These are phyloP conservation scores for Fusarium sp. DNA, from an alignment of 2,329 filamentous ascomycete species.

Conservation along the genomic window DNA sequence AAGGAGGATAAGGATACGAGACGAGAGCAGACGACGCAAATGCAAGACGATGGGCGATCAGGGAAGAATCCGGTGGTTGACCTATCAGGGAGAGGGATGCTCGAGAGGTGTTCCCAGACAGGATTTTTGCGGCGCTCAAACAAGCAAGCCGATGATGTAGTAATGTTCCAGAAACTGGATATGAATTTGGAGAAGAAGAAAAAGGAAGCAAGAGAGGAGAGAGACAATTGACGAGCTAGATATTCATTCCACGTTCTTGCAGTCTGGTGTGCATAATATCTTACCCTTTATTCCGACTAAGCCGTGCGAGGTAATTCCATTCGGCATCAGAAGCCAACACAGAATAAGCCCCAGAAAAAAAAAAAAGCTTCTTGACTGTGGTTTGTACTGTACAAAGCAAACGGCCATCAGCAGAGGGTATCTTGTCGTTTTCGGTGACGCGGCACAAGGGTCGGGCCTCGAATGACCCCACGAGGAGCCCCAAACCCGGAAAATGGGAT, in stretches of 20 bases:
- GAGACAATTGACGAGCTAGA: not conserved
- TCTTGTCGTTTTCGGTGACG: conserved; percentile 30
- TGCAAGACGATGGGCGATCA: not conserved
- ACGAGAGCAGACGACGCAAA: conserved; percentile 3
- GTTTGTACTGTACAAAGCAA: not conserved
- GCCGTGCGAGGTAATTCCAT: not conserved
- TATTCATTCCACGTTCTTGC: conserved; percentile 4
- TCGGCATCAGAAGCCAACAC: conserved; percentile 12
- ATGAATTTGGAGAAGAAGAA: not conserved
- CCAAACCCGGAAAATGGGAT: conserved; percentile 18
- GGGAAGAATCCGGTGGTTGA: conserved; percentile 11
- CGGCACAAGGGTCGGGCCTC: conserved; percentile 15
- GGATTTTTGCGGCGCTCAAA: conserved; percentile 27
- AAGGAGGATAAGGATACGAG: conserved; percentile 6
- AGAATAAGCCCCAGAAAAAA: not conserved
- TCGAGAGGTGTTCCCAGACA: conserved; percentile 15
- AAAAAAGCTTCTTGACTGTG: not conserved
- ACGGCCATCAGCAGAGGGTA: not conserved
- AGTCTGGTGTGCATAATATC: not conserved
- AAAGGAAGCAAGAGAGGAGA: not conserved
- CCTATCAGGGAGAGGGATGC: conserved; percentile 11
- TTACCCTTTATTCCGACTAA: not conserved
- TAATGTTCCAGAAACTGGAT: conserved; percentile 11
- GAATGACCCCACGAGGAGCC: not conserved
- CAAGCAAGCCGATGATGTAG: conserved; percentile 20